Evolutionary conservation across 768 basidiomycete species (phyloP).

Genomic region (Mycena galericulata): DNA sequence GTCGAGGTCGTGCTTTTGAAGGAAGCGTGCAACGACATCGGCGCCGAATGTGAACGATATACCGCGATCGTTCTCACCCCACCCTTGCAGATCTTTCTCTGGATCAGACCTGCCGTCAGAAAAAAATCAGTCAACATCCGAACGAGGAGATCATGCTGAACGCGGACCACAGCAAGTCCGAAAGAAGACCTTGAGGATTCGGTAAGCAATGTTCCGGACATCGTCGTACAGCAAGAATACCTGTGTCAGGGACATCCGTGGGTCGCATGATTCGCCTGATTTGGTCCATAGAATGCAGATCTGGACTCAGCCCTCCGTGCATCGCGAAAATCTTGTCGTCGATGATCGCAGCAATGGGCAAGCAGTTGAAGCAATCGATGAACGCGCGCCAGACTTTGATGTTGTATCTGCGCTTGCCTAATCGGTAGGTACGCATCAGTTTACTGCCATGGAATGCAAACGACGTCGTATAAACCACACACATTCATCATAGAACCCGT

Average conservation of each 20-base stretch:
- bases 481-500: conserved; percentile 56
- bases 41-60: conserved; percentile 99
- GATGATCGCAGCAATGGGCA: conserved; percentile 98
- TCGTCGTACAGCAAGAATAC: conserved; percentile 49
- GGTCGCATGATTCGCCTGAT: conserved; percentile 98
- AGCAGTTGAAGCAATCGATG: conserved; percentile 99
- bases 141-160: not conserved
- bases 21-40: conserved; percentile 96
- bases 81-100: conserved; percentile 98
- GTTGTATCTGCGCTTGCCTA: conserved; percentile 99
- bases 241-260: conserved; percentile 98
- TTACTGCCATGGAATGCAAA: too few relatives aligned
- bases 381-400: conserved; percentile 99
- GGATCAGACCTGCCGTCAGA: conserved; percentile 60
- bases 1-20: conserved; percentile 99
- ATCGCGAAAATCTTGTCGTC: conserved; percentile 99
- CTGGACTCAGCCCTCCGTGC: conserved; percentile 97
- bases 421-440: too few relatives aligned
- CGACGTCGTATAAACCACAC: too few relatives aligned
- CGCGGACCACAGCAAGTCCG: conserved; percentile 95
- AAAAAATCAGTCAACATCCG: not conserved
- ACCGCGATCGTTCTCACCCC: conserved; percentile 99
- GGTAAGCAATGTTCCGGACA: not conserved
- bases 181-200: conserved; percentile 76
- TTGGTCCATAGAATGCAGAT: conserved; percentile 99